Evolutionary conservation across 2,329 filamentous ascomycete species (phyloP), one percentile per base, ranked within the genome.

Genomic region (Chalaropsis thielavioides): DNA sequence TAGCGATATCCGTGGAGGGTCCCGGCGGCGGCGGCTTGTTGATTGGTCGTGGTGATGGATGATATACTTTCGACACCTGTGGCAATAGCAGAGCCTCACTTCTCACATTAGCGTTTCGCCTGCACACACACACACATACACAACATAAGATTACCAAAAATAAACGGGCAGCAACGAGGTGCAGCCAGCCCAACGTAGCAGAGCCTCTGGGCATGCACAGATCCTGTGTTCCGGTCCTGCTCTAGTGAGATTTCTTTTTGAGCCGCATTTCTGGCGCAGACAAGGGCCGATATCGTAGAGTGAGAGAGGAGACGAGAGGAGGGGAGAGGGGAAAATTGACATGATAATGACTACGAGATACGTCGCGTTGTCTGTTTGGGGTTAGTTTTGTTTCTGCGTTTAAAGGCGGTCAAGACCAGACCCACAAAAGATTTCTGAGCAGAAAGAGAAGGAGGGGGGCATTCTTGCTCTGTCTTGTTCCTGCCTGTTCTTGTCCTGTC

Each of bases 11-110:
- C n/a, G n/a, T n/a, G n/a, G n/a, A n/a, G n/a, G n/a, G n/a, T n/a
- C n/a, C n/a, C n/a, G n/a, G n/a, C n/a, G 46, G 7, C 11, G 46
- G 22, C 46, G 22, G 19, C 46, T 11, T 49, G 51, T 56, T 56
- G 51, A 10, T 31, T 56, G 17, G 51, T 15, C 15, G 7, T 54
- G 6, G 49, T 22, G 10, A 54, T 22, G 49, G 51, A 13, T 31
- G 51, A 19, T 35, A 35, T 56, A 56, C 15, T 56, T 56, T 56
- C 27, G 27, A 56, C 51, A 35, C 51, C 27, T 56, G 51, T 56
- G 51, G 15, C 22, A 56, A 56, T 22, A 56, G 51, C 51, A 56
- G 51, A 56, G 51, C 51, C 51, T 56, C 51, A 56, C 27, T 56
- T 56, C 24, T n/a, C n/a, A n/a, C n/a, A n/a, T n/a, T n/a, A n/a